These are phyloP conservation scores for Endotrypanum monterogeii DNA, from an alignment of 208 protist species.

Conservation along the genomic window DNA sequence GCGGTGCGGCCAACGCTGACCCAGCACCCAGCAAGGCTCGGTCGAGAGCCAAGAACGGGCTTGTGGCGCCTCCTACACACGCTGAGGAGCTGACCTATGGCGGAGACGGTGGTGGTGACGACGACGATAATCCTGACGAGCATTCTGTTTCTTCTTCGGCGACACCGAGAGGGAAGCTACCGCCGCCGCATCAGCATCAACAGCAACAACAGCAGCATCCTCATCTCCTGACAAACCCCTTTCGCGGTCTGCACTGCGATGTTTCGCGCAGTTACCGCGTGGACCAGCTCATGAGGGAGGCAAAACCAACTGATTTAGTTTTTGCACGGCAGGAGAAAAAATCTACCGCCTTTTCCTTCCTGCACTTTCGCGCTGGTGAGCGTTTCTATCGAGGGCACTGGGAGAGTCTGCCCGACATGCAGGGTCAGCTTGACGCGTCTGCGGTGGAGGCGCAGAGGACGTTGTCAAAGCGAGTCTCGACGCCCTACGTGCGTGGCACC, in stretches of 20 bases:
- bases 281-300: conserved; percentile 53
- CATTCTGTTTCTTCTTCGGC: neutral
- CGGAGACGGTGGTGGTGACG: neutral
- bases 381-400: conserved; percentile 48
- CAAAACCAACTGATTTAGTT: conserved; percentile 43
- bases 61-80: conserved; percentile 13
- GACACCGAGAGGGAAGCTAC: neutral
- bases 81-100: conserved; percentile 1
- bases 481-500: conserved; percentile 21
- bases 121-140: neutral
- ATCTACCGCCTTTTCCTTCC: conserved; percentile 69
- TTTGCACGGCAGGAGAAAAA: conserved; percentile 64
- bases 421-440: conserved; percentile 23
- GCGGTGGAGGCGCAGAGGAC: neutral
- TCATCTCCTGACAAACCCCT: conserved; percentile 61
- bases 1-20: neutral
- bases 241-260: conserved; percentile 60
- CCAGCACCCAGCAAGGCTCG: neutral
- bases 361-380: conserved; percentile 40
- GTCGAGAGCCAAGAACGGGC: conserved; percentile 1
- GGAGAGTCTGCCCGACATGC: conserved; percentile 25
- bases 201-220: conserved; percentile 20
- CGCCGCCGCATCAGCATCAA: too few species aligned
- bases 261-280: conserved; percentile 75
- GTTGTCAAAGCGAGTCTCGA: neutral